Evolutionary conservation across 768 basidiomycete genomes (phyloP).

Genomic region (Auriscalpium orientale): DNA sequence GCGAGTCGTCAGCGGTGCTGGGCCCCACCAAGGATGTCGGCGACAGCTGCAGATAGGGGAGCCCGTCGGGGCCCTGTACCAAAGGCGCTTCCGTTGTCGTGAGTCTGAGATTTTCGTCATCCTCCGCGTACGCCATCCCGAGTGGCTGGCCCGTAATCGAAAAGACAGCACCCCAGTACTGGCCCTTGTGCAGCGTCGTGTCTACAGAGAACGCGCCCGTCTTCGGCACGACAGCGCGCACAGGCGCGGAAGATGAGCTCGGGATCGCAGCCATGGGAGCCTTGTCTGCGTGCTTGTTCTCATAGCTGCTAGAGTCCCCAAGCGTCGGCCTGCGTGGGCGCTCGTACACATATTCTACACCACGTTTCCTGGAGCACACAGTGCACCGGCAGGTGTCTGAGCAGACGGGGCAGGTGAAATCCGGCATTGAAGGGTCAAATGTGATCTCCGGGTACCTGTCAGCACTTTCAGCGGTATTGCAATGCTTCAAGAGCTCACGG

Average conservation of each 20-base stretch:
- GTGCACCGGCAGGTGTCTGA: constrained; percentile 42
- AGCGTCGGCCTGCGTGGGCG: constrained; percentile 15
- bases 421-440: constrained; percentile 23
- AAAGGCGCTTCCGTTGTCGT: too few relatives aligned
- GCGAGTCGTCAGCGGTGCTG: too few relatives aligned
- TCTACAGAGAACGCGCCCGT: too few relatives aligned
- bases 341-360: constrained; percentile 37
- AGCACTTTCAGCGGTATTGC: neutral
- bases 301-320: neutral
- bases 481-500: neutral
- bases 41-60: too few relatives aligned
- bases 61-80: too few relatives aligned
- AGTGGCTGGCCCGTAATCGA: neutral
- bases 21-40: too few relatives aligned
- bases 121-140: neutral
- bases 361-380: constrained; percentile 33
- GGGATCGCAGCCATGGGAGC: neutral
- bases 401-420: constrained; percentile 40
- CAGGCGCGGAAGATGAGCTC: neutral
- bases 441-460: constrained; percentile 32
- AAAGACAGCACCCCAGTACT: neutral
- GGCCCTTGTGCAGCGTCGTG: neutral
- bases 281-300: neutral
- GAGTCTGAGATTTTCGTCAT: neutral
- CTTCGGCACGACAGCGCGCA: too few relatives aligned